Conservation (phyloP, 805 yeast genomes). For the Candida suzukii region DNA sequence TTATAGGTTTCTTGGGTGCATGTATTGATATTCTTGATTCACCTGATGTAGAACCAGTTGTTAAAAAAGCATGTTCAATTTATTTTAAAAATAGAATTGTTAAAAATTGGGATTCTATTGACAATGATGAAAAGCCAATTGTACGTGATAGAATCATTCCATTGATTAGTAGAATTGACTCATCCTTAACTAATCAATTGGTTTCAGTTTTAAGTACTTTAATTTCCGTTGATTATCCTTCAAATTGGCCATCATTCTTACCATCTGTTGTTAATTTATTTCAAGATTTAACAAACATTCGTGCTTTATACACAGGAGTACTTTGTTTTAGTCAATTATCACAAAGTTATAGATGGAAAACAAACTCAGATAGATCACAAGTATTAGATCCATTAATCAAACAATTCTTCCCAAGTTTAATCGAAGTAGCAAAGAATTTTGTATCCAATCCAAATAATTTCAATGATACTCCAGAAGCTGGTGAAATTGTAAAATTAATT, state of each 20-base stretch:
- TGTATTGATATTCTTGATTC: slow-evolving; percentile 69
- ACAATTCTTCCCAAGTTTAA: slow-evolving; percentile 60
- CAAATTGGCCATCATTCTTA: slow-evolving; percentile 49
- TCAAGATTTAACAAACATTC: slow-evolving; percentile 32
- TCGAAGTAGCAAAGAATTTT: slow-evolving; percentile 56
- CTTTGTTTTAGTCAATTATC: slow-evolving; percentile 69
- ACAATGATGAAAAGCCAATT: slow-evolving; percentile 65
- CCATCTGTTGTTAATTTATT: slow-evolving; percentile 42
- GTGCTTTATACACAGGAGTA: slow-evolving; percentile 55
- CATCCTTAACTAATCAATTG: slow-evolving; percentile 37
- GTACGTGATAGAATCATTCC: slow-evolving; percentile 64
- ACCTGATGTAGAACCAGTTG: slow-evolving; percentile 42
- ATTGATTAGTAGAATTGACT: slow-evolving; percentile 46
- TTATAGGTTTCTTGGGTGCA: slow-evolving; percentile 74
- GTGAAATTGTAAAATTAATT: slow-evolving; percentile 71
- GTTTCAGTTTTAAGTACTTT: slow-evolving; percentile 47
- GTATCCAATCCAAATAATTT: slow-evolving; percentile 28
- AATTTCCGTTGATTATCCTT: slow-evolving; percentile 33
- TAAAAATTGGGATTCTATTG: slow-evolving; percentile 59
- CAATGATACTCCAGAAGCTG: slow-evolving; percentile 26
- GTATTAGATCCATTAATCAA: slow-evolving; percentile 53
- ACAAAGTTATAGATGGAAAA: slow-evolving; percentile 71
- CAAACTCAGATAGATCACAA: slow-evolving; percentile 44
- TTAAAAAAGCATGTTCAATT: slow-evolving; percentile 76
- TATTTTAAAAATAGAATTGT: slow-evolving; percentile 74